These are phyloP conservation scores for Thoreauomyces humboldtii DNA, from an alignment of 192 early-diverging fungal species.

Conservation along the genomic window DNA sequence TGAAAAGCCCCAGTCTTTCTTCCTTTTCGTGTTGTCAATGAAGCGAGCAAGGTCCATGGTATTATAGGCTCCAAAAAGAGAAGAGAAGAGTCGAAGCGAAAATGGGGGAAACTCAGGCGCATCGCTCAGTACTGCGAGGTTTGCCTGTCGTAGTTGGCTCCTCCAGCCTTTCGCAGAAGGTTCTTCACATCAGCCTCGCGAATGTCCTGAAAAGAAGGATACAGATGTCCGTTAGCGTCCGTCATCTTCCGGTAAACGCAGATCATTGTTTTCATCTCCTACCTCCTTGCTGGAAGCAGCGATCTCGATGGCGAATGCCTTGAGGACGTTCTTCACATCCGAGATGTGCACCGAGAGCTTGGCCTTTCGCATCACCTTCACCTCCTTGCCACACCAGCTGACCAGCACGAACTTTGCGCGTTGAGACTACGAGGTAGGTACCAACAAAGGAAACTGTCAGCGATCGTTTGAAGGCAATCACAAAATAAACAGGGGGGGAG, in stretches of 20 bases:
- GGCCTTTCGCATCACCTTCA: constrained; percentile 76
- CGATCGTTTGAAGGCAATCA: too few relatives aligned
- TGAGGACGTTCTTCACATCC: constrained; percentile 71
- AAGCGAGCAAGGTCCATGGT: too few relatives aligned
- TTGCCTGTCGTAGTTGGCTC: constrained; percentile 49
- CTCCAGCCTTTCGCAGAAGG: constrained; percentile 63
- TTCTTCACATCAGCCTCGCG: constrained; percentile 57
- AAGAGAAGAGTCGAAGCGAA: too few relatives aligned
- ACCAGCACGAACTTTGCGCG: constrained; percentile 44
- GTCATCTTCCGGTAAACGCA: not conserved
- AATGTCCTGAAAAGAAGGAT: constrained; percentile 47
- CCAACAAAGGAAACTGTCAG: too few relatives aligned
- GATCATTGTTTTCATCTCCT: not conserved
- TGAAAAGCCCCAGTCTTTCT: too few relatives aligned
- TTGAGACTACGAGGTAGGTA: too few relatives aligned
- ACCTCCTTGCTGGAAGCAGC: constrained; percentile 52
- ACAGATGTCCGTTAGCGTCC: not conserved
- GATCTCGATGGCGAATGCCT: constrained; percentile 71
- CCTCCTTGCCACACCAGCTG: constrained; percentile 61
- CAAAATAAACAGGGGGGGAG: not conserved
- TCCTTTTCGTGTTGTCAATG: too few relatives aligned
- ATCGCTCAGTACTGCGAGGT: too few relatives aligned
- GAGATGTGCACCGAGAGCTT: constrained; percentile 77
- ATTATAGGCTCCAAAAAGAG: too few relatives aligned
- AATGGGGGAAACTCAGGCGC: too few relatives aligned